phyloP scores from a whole-genome alignment of 345 rosid genomes.

The Aquilaria malaccensis region DNA sequence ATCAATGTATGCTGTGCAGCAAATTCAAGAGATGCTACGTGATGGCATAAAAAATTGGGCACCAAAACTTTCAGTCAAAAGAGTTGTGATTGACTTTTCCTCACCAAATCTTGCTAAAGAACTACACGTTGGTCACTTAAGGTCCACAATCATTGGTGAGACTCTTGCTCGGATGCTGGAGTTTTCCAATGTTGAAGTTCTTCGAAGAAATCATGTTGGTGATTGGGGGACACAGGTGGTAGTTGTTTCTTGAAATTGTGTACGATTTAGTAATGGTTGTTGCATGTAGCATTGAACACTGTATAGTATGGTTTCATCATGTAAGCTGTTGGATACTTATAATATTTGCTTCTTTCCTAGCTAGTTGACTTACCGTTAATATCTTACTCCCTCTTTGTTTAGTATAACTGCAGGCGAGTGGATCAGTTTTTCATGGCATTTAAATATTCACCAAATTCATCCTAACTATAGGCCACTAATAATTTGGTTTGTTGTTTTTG shows the following conservation, averaged over 20 bases:
- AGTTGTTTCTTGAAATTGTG: not conserved
- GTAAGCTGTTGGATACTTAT: no score
- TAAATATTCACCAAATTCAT: conserved; percentile 6
- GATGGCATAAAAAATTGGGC: conserved; percentile 87
- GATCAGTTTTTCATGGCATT: no score
- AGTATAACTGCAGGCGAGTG: not conserved
- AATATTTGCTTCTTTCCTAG: no score
- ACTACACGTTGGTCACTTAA: conserved; percentile 98
- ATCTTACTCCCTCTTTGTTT: not conserved
- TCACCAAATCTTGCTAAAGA: conserved; percentile 98
- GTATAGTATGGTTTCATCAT: no score
- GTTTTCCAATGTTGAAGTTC: conserved; percentile 80
- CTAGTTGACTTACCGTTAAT: not conserved
- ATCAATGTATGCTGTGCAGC: conserved; percentile 40
- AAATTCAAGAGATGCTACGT: conserved; percentile 70
- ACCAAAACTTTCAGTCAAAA: conserved; percentile 52
- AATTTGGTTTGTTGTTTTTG: conserved; percentile 2
- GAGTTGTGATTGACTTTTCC: conserved; percentile 93
- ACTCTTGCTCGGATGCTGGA: conserved; percentile 92
- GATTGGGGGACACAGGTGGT: conserved; percentile 99
- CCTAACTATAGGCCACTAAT: no score
- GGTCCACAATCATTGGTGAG: conserved; percentile 97
- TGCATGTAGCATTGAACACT: not conserved
- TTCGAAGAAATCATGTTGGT: conserved; percentile 97
- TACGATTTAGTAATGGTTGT: not conserved